These are phyloP conservation scores for Thielaviopsis ethacetica DNA, from an alignment of 2,329 filamentous ascomycete species.

Conservation along the genomic window DNA sequence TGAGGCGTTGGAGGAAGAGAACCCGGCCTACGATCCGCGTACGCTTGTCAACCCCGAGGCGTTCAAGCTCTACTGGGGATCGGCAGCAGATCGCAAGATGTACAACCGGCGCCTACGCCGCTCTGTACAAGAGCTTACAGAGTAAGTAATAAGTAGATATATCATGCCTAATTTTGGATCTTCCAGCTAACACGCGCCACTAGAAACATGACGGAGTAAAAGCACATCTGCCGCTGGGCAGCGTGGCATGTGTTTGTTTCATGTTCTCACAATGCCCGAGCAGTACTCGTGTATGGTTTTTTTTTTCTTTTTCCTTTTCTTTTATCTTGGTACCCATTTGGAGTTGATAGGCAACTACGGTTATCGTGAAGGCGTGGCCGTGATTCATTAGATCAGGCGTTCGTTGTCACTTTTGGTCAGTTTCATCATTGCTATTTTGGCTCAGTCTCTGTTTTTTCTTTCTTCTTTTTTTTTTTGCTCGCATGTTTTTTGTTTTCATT, in stretches of 20 bases:
- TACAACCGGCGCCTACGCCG: conserved; percentile 72
- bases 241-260: too few relatives aligned
- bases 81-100: conserved; percentile 56
- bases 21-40: conserved; percentile 76
- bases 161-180: neutral
- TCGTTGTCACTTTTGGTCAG: neutral
- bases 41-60: conserved; percentile 78
- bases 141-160: conserved; percentile 35
- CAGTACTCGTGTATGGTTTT: neutral
- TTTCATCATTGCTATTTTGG: neutral
- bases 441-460: neutral
- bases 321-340: neutral
- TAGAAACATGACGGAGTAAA: conserved; percentile 21
- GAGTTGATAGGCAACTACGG: too few relatives aligned
- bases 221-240: too few relatives aligned
- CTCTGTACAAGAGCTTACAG: conserved; percentile 54
- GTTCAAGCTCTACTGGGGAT: conserved; percentile 73
- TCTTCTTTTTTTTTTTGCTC: neutral
- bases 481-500: neutral
- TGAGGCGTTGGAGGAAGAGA: conserved; percentile 68
- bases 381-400: neutral
- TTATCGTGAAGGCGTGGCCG: neutral
- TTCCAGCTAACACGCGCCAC: neutral
- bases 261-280: too few relatives aligned
- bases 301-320: neutral